phyloP scores from a whole-genome alignment of 1,284 basidiomycete species.

The Phellinidium pouzarii region DNA sequence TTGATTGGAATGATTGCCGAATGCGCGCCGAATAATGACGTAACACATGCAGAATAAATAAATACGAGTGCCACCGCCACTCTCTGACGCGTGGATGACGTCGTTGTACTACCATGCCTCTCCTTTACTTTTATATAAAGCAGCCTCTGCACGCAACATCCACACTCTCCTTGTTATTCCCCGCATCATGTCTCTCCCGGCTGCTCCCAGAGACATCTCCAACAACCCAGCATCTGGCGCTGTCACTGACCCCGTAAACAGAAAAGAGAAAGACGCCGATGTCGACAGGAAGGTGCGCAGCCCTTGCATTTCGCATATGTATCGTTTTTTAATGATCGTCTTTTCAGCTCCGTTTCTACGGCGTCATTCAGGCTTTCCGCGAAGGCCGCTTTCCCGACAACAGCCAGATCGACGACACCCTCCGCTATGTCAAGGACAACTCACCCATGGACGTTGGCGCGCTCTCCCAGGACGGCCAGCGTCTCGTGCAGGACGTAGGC shows the following conservation, averaged over 20 bases:
- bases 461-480: conserved; percentile 72
- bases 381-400: conserved; percentile 77
- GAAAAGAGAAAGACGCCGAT: conserved; percentile 20
- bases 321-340: not conserved
- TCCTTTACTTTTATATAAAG: not conserved
- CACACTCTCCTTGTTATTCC: not conserved
- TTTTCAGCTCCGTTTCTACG: conserved; percentile 48
- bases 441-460: conserved; percentile 61
- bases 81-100: too few species aligned
- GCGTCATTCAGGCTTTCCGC: conserved; percentile 73
- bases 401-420: conserved; percentile 67
- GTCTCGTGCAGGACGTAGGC: conserved; percentile 68
- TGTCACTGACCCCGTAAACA: conserved; percentile 23
- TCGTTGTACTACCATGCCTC: not conserved
- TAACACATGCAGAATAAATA: too few species aligned
- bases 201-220: conserved; percentile 20
- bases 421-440: conserved; percentile 61
- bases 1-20: too few species aligned
- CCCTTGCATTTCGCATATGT: not conserved
- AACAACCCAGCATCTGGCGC: conserved; percentile 20
- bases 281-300: conserved; percentile 23
- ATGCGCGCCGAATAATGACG: too few species aligned
- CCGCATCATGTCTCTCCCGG: conserved; percentile 21
- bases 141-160: not conserved
- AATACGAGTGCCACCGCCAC: too few species aligned